phyloP scores from a whole-genome alignment of 495 filamentous ascomycete genomes.

The Aspergillus wentii region DNA sequence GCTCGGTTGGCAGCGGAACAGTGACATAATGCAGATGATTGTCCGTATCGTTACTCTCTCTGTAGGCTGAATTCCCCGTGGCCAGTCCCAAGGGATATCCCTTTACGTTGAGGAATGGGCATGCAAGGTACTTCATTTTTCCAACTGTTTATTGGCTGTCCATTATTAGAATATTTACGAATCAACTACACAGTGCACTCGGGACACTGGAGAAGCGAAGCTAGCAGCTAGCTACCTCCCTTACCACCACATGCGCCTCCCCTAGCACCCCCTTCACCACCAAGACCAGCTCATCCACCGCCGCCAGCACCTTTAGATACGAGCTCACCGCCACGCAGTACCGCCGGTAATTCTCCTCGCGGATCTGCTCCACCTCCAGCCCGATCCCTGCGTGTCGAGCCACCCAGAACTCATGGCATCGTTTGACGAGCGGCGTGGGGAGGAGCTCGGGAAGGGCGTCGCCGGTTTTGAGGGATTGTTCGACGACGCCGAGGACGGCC shows the following conservation, averaged over 20 bases:
- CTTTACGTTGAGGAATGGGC: too few relatives aligned
- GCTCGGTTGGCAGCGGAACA: too few relatives aligned
- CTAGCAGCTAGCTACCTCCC: too few relatives aligned
- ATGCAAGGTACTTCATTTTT: too few relatives aligned
- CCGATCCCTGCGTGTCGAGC: conserved; percentile 11
- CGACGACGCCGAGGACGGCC: conserved; percentile 34
- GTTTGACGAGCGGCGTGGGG: conserved; percentile 33
- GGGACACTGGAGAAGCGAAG: too few relatives aligned
- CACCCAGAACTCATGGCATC: conserved; percentile 26
- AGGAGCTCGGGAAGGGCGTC: conserved; percentile 39
- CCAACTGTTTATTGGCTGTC: too few relatives aligned
- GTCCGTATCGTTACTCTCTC: too few relatives aligned
- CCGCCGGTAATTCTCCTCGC: conserved; percentile 32
- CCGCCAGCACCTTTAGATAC: conserved; percentile 31
- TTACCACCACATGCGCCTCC: conserved; percentile 33
- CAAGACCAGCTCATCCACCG: conserved; percentile 37
- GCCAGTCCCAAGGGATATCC: too few relatives aligned
- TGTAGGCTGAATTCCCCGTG: too few relatives aligned
- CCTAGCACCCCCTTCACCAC: conserved; percentile 37
- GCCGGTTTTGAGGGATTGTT: conserved; percentile 37
- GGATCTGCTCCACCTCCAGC: conserved; percentile 23
- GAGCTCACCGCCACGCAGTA: conserved; percentile 37
- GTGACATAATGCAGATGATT: too few relatives aligned
- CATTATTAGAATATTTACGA: too few relatives aligned
- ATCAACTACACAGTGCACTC: too few relatives aligned